Percentiles rank a stretch among this genome's conserved stretches.
phyloP scores from a whole-genome alignment of 805 yeast species.

The Metschnikowia sp. region DNA sequence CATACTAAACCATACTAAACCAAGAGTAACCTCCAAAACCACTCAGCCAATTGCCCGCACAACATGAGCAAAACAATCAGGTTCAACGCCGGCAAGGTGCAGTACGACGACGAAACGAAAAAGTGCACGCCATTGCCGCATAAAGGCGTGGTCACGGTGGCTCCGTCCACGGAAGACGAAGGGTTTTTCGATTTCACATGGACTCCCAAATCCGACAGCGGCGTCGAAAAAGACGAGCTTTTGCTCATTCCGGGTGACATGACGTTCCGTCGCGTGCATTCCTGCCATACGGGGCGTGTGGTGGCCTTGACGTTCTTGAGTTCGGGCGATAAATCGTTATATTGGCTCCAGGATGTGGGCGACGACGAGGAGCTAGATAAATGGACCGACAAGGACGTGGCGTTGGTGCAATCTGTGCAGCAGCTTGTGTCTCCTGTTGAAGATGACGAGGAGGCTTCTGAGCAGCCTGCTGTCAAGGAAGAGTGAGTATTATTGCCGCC shows the following conservation, averaged over 20 bases:
- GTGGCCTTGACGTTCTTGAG: conserved; percentile 61
- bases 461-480: conserved; percentile 4
- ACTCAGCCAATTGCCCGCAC: conserved; percentile 10
- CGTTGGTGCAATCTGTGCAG: conserved; percentile 29
- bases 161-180: conserved; percentile 65
- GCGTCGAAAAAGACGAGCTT: conserved; percentile 55
- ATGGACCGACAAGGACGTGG: conserved; percentile 57
- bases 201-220: conserved; percentile 59
- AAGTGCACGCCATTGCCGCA: conserved; percentile 66
- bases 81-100: conserved; percentile 79
- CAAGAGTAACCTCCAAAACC: too few relatives aligned
- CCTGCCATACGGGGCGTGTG: conserved; percentile 77
- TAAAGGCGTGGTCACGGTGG: conserved; percentile 63
- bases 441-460: conserved; percentile 16
- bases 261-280: conserved; percentile 63
- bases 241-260: conserved; percentile 84
- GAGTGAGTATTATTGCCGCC: conserved; percentile 4
- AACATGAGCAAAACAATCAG: conserved; percentile 32
- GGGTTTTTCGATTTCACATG: conserved; percentile 68
- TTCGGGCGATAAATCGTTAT: conserved; percentile 56
- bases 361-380: conserved; percentile 57
- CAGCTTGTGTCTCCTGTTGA: conserved; percentile 15
- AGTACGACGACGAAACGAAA: conserved; percentile 57
- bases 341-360: conserved; percentile 78
- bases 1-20: too few relatives aligned